Percentiles rank a stretch among this genome's conserved stretches.
phyloP scores from a whole-genome alignment of 192 early-diverging fungal species.

The Cetraspora pellucida region DNA sequence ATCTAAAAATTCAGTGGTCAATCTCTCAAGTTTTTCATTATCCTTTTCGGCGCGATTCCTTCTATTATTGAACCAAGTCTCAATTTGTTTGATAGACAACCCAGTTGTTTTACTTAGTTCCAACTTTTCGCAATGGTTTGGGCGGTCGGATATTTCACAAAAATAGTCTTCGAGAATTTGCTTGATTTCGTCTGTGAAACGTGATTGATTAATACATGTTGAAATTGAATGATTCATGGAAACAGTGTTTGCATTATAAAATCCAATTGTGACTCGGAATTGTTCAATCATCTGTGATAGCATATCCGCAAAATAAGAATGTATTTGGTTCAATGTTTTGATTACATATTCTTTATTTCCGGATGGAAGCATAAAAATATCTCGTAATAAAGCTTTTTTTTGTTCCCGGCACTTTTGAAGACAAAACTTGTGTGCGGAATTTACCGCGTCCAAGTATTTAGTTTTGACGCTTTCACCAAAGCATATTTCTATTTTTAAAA shows the following conservation, averaged over 20 bases:
- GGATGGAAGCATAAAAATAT: conserved; percentile 5
- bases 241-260: too few relatives aligned
- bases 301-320: not conserved
- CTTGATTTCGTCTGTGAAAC: not conserved
- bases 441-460: too few relatives aligned
- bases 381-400: not conserved
- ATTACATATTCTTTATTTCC: not conserved
- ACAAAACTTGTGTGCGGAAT: too few relatives aligned
- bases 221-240: not conserved
- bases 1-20: not conserved
- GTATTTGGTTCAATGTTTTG: not conserved
- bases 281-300: not conserved
- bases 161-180: conserved; percentile 23
- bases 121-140: not conserved
- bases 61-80: conserved; percentile 33
- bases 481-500: too few relatives aligned
- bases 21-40: not conserved
- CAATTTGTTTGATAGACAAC: conserved; percentile 17
- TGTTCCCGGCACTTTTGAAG: not conserved
- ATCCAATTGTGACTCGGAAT: not conserved
- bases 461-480: too few relatives aligned
- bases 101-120: not conserved
- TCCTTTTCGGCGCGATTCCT: conserved; percentile 18
- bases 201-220: not conserved
- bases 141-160: conserved; percentile 1